phyloP scores from a whole-genome alignment of 805 yeast genomes.

The Lachancea nothofagi region DNA sequence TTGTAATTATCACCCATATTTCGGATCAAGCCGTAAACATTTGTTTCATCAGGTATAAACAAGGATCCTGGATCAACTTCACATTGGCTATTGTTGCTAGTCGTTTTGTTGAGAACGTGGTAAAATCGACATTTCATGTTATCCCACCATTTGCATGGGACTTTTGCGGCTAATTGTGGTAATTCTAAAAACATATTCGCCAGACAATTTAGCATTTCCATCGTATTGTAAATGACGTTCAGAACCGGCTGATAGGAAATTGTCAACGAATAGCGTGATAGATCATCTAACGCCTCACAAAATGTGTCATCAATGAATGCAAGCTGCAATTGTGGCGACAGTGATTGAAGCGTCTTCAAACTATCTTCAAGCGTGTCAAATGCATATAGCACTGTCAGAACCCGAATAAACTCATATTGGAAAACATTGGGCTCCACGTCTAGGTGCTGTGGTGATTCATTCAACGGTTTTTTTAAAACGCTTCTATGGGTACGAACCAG shows the following conservation, averaged over 20 bases:
- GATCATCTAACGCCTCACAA: slow-evolving; percentile 26
- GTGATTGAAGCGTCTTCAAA: slow-evolving; percentile 23
- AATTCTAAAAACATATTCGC: slow-evolving; percentile 22
- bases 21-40: slow-evolving; percentile 22
- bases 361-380: slow-evolving; percentile 54
- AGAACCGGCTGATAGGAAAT: slow-evolving; percentile 44
- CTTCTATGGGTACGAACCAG: slow-evolving; percentile 24
- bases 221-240: slow-evolving; percentile 44
- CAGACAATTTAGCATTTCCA: slow-evolving; percentile 48
- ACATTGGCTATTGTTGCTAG: background rate
- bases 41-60: slow-evolving; percentile 5
- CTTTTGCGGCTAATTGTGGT: slow-evolving; percentile 1
- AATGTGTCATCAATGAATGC: slow-evolving; percentile 22
- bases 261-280: slow-evolving; percentile 40
- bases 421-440: slow-evolving; percentile 34
- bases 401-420: slow-evolving; percentile 45
- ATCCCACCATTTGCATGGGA: slow-evolving; percentile 24
- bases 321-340: slow-evolving; percentile 11
- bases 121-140: slow-evolving; percentile 22
- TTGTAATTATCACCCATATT: slow-evolving; percentile 26
- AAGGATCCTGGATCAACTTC: background rate
- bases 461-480: slow-evolving; percentile 23
- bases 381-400: slow-evolving; percentile 44
- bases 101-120: slow-evolving; percentile 19
- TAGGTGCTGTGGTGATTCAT: slow-evolving; percentile 15